A percentile compares a stretch with the other conserved stretches of the same genome.
Evolutionary conservation across 2,329 filamentous ascomycete species (phyloP).

Genomic region (Colletotrichum sojae): DNA sequence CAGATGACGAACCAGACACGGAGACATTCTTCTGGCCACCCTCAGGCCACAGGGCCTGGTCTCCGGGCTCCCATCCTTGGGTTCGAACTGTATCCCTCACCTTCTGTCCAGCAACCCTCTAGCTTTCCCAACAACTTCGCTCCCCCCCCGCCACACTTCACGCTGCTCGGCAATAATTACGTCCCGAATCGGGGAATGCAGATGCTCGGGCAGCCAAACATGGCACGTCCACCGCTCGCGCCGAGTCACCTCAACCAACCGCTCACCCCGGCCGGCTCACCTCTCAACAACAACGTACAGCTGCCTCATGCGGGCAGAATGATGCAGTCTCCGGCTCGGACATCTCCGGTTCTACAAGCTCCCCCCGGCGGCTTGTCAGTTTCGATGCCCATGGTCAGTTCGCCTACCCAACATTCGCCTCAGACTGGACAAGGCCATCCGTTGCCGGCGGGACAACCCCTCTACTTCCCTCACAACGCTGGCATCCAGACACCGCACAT

Average conservation of each 20-base stretch:
- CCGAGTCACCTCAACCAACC: constrained; percentile 7
- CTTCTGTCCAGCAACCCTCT: constrained; percentile 1
- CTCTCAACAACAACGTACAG: constrained; percentile 21
- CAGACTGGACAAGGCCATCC: not conserved
- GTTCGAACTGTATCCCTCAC: constrained; percentile 28
- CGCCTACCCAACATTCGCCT: constrained; percentile 12
- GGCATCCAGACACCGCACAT: constrained; percentile 1
- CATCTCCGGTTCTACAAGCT: constrained; percentile 28
- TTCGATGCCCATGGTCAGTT: constrained; percentile 21
- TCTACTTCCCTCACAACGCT: not conserved
- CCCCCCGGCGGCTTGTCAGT: constrained; percentile 28
- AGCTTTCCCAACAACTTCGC: not conserved
- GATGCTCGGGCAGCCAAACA: constrained; percentile 3
- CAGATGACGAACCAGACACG: constrained; percentile 13
- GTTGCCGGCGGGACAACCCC: not conserved
- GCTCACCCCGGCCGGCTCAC: constrained; percentile 30
- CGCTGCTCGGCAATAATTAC: constrained; percentile 5
- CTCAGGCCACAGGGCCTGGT: not conserved
- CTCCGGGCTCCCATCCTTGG: not conserved
- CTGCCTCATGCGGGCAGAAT: constrained; percentile 10
- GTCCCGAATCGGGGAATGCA: constrained; percentile 1
- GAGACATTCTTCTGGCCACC: constrained; percentile 9
- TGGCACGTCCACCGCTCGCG: constrained; percentile 4
- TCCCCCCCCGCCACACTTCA: constrained; percentile 4
- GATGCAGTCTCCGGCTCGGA: constrained; percentile 9